These are phyloP conservation scores for Platanthera zijinensis DNA, from an alignment of 106 monocot species.

Conservation along the genomic window DNA sequence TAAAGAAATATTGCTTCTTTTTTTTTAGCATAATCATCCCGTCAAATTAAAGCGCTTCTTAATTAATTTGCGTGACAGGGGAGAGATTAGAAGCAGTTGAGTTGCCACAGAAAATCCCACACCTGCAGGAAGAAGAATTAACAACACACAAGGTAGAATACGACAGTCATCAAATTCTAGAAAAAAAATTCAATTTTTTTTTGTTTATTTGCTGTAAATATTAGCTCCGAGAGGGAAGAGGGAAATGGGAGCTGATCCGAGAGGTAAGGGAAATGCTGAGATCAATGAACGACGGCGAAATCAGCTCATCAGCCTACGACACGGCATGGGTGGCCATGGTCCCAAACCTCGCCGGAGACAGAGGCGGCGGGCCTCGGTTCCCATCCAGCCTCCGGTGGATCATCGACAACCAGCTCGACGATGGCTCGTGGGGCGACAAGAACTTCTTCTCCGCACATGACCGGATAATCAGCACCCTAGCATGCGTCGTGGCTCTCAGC, in stretches of 20 bases:
- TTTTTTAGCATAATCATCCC: too few relatives aligned
- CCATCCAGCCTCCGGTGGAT: conserved; percentile 74
- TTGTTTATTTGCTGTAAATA: too few relatives aligned
- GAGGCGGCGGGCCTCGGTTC: conserved; percentile 43
- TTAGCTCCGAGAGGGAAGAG: background rate
- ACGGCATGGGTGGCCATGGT: conserved; percentile 89
- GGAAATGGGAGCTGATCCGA: conserved; percentile 16
- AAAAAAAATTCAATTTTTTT: too few relatives aligned
- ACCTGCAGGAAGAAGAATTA: too few relatives aligned
- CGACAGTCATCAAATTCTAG: too few relatives aligned
- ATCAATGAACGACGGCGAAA: conserved; percentile 76
- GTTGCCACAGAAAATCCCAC: too few relatives aligned
- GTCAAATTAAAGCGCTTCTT: too few relatives aligned
- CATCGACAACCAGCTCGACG: conserved; percentile 51
- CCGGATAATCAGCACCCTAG: conserved; percentile 82
- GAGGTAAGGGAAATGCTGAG: conserved; percentile 49
- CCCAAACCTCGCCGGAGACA: background rate
- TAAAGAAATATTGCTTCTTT: too few relatives aligned
- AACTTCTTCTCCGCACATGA: conserved; percentile 58
- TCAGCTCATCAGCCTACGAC: conserved; percentile 75
- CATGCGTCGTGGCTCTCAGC: conserved; percentile 61
- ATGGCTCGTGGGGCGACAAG: conserved; percentile 84
- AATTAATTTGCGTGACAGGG: too few relatives aligned
- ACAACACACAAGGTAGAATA: too few relatives aligned
- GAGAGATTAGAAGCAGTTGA: too few relatives aligned